Evolutionary conservation across 1,284 basidiomycete genomes (phyloP).

Genomic region (Phellinidium pouzarii): DNA sequence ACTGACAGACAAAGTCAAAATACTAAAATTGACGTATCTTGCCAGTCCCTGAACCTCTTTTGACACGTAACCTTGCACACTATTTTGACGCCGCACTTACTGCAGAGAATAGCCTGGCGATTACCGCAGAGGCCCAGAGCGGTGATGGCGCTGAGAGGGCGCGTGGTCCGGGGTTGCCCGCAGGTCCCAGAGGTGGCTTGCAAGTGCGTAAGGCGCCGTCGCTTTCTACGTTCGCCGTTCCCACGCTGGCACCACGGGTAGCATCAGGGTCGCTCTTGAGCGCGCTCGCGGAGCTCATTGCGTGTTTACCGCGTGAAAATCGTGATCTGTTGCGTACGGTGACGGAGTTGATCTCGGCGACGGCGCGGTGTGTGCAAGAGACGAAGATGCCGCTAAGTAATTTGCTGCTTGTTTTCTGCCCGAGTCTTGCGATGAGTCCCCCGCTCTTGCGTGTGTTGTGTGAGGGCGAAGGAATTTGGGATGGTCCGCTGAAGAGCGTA

Average conservation of each 20-base stretch:
- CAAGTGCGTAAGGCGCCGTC: constrained; percentile 68
- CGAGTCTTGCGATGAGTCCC: constrained; percentile 76
- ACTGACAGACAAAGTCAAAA: constrained; percentile 2
- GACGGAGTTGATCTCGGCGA: constrained; percentile 64
- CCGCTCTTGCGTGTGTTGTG: constrained; percentile 65
- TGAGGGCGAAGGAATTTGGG: constrained; percentile 65
- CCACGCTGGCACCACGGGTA: constrained; percentile 29
- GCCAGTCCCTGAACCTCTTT: constrained; percentile 77
- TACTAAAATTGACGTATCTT: constrained; percentile 2
- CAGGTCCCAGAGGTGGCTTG: constrained; percentile 34
- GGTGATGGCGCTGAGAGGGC: constrained; percentile 20
- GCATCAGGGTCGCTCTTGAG: constrained; percentile 49
- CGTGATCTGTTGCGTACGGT: constrained; percentile 67
- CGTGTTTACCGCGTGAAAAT: constrained; percentile 65
- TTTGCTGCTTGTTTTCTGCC: constrained; percentile 72
- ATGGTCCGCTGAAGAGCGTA: constrained; percentile 24
- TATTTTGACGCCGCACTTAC: constrained; percentile 71
- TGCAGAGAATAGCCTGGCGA: constrained; percentile 41
- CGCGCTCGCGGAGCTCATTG: constrained; percentile 50
- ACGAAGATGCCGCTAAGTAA: constrained; percentile 86
- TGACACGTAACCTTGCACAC: constrained; percentile 62
- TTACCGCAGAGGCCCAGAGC: constrained; percentile 25
- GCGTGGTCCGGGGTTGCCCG: constrained; percentile 35
- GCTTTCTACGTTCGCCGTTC: constrained; percentile 44
- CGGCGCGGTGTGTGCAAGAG: constrained; percentile 51